These are phyloP conservation scores for Claviceps paspali DNA, from an alignment of 2,329 filamentous ascomycete genomes.

Conservation along the genomic window DNA sequence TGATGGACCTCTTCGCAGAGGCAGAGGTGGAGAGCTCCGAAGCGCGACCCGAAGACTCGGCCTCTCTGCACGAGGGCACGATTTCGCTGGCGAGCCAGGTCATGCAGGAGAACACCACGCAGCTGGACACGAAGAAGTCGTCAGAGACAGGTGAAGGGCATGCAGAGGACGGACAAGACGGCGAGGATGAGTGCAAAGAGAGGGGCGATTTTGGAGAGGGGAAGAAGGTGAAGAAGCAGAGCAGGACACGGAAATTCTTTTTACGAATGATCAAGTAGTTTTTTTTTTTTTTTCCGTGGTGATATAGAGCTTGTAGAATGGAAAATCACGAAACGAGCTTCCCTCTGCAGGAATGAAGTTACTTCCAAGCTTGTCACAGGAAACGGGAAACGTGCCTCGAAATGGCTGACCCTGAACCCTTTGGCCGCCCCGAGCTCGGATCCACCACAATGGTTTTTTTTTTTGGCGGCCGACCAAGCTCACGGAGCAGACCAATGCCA, in stretches of 20 bases:
- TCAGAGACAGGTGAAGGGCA: conserved; percentile 9
- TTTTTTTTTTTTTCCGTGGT: too few species aligned
- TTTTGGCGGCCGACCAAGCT: too few species aligned
- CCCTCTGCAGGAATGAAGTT: too few species aligned
- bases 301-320: not conserved
- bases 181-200: conserved; percentile 4
- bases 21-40: not conserved
- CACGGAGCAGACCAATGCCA: too few species aligned
- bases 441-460: not conserved
- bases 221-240: not conserved
- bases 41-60: conserved; percentile 13
- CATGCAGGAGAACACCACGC: conserved; percentile 38
- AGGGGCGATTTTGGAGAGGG: not conserved
- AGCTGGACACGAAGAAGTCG: conserved; percentile 28
- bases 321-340: too few species aligned
- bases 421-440: too few species aligned
- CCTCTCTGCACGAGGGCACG: conserved; percentile 16
- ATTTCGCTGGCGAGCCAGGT: conserved; percentile 34
- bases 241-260: conserved; percentile 6
- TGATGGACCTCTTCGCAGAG: conserved; percentile 32
- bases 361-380: too few species aligned
- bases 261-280: conserved; percentile 7
- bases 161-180: conserved; percentile 5
- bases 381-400: too few species aligned
- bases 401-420: too few species aligned